Evolutionary conservation across 805 yeast species (phyloP), one percentile per base, ranked within the genome.

Genomic region (Candida silvicultrix): DNA sequence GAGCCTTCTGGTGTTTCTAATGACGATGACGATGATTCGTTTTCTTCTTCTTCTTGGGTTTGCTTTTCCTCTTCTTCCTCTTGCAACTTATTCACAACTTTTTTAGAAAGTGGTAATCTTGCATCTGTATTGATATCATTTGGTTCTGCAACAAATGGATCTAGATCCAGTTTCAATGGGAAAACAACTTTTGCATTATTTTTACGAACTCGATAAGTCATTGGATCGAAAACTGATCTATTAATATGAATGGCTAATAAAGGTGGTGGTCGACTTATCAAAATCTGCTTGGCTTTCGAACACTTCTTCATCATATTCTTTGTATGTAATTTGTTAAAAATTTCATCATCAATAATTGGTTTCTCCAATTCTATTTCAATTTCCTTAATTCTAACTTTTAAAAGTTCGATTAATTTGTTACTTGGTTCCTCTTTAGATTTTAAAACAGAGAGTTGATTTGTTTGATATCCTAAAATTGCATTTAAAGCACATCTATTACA

Each of bases 161-260:
- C 70, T 57, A 90, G 67, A 59, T 89, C 83, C 49, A 92, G 67
- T 39, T 73, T 69, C 38, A 78, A 58, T 4, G 95, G 92, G 68
- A 89, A 89, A 11, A 77, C 65, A n/a, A 92, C 92, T 43, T 79
- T 77, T 5, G 96, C 84, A 42, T 86, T 80, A 62, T 90, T 90
- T 62, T 92, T 92, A 52, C 87, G 77, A 23, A 89, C 85, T 71
- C 77, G 78, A 49, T 86, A 94, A 0, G 96, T 85, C 46, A 78
- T 70, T 45, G 94, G 87, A 63, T 92, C 97, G 64, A 89, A 92
- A 14, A 88, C 97, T 2, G 96, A 88, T 59, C 99, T 78, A 63
- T 92, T 92, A 51, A 92, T 85, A 63, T 94, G 98, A 39, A 92
- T 76, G 45, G 92, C 79, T 40, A 92, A 70, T 46, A 88, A 73